phyloP scores from a whole-genome alignment of 495 filamentous ascomycete species.

The Podospora anserina region DNA sequence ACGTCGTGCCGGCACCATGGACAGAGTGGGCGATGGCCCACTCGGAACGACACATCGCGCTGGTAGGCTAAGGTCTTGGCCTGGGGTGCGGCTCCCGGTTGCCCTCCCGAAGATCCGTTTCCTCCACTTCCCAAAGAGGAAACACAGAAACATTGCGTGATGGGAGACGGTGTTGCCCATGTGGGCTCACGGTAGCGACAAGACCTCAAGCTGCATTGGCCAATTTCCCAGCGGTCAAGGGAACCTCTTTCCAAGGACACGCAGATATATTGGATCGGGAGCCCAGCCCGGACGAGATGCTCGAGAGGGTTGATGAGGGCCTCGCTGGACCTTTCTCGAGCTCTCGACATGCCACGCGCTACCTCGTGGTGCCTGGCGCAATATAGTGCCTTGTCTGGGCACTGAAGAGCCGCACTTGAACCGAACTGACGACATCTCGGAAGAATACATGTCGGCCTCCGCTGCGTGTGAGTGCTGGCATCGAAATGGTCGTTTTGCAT shows the following conservation, averaged over 20 bases:
- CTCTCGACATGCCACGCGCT: background rate
- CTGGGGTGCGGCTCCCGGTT: slow-evolving; percentile 16
- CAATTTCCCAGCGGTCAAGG: slow-evolving; percentile 4
- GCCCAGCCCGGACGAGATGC: background rate
- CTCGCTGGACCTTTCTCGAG: background rate
- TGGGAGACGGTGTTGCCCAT: background rate
- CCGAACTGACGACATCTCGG: slow-evolving; percentile 2
- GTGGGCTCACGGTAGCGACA: background rate
- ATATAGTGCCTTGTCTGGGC: slow-evolving; percentile 11
- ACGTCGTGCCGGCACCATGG: slow-evolving; percentile 15
- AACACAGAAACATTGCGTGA: slow-evolving; percentile 12
- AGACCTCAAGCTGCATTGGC: slow-evolving; percentile 3
- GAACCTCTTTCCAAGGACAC: background rate
- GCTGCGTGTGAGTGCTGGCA: background rate
- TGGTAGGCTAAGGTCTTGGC: slow-evolving; percentile 20
- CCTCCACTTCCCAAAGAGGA: slow-evolving; percentile 16
- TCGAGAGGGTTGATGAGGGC: background rate
- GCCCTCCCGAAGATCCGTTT: slow-evolving; percentile 19
- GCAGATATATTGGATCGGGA: slow-evolving; percentile 5
- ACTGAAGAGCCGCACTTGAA: slow-evolving; percentile 1
- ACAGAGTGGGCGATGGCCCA: slow-evolving; percentile 13
- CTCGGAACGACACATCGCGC: slow-evolving; percentile 18
- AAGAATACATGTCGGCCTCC: background rate
- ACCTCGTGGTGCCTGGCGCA: background rate
- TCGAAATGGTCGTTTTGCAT: background rate